A percentile compares a stretch with the other conserved stretches of the same genome.
These are phyloP conservation scores for Pythium monospermum DNA, from an alignment of 352 stramenopile species.

Conservation along the genomic window DNA sequence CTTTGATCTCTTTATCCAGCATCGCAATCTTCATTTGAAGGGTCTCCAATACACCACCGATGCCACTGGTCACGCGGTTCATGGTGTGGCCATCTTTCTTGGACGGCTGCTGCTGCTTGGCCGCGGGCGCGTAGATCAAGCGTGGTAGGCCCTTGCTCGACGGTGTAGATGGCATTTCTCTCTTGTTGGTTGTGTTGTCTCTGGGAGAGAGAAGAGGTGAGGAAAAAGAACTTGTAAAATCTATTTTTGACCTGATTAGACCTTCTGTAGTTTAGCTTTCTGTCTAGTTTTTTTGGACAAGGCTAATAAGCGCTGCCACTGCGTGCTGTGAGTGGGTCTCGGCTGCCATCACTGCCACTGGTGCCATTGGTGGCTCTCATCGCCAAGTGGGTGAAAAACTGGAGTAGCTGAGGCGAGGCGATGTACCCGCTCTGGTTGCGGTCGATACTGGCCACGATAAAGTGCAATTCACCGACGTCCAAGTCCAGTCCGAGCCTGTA, in stretches of 20 bases:
- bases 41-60: constrained; percentile 55
- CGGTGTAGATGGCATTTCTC: constrained; percentile 5
- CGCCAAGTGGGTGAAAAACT: constrained; percentile 52
- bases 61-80: constrained; percentile 70
- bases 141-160: constrained; percentile 28
- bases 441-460: constrained; percentile 45
- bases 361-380: constrained; percentile 1
- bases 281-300: no score
- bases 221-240: not conserved
- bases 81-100: constrained; percentile 57
- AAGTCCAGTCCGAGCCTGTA: constrained; percentile 65
- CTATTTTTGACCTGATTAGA: not conserved
- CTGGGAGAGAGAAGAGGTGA: not conserved
- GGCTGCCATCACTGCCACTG: not conserved
- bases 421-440: constrained; percentile 50
- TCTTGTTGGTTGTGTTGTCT: no score
- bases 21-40: constrained; percentile 55
- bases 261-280: no score
- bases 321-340: not conserved
- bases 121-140: constrained; percentile 45
- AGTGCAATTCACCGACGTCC: constrained; percentile 55
- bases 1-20: constrained; percentile 64
- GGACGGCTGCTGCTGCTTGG: constrained; percentile 36
- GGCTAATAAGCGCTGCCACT: no score
- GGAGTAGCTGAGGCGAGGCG: constrained; percentile 48